Percentiles rank a stretch among this genome's conserved stretches.
Evolutionary conservation across 2,329 filamentous ascomycete species (phyloP).

Genomic region (Hypoxylon sp.): DNA sequence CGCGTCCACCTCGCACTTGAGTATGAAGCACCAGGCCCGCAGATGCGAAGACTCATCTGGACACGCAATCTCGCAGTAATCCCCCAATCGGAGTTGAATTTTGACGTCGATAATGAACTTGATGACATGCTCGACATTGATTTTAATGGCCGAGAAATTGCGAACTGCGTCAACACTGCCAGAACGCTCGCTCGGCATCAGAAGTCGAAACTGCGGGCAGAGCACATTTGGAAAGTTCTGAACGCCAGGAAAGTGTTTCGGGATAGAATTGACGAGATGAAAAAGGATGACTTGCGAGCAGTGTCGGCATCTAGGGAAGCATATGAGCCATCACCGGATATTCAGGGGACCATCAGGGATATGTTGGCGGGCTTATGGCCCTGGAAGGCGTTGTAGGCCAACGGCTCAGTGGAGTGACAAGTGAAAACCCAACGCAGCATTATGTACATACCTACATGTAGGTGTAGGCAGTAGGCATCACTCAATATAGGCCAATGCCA

Average conservation of each 20-base stretch:
- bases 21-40: constrained; percentile 45
- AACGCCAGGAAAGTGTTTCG: neutral
- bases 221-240: constrained; percentile 1
- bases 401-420: neutral
- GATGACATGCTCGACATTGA: constrained; percentile 31
- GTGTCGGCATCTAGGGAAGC: neutral
- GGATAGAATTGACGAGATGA: neutral
- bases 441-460: no score
- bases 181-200: constrained; percentile 2
- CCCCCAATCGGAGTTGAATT: neutral
- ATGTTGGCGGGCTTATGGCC: neutral
- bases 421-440: no score
- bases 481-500: neutral
- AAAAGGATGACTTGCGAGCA: neutral
- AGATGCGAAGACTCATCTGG: constrained; percentile 28
- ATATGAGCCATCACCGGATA: neutral
- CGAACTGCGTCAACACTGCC: constrained; percentile 38
- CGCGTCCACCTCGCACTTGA: constrained; percentile 57
- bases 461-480: neutral
- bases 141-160: constrained; percentile 46
- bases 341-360: neutral
- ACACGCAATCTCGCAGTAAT: constrained; percentile 20
- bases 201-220: neutral
- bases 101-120: constrained; percentile 1
- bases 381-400: neutral